Conservation (phyloP, 2,329 filamentous ascomycete species). For the Purpureocillium lavendulum region DNA sequence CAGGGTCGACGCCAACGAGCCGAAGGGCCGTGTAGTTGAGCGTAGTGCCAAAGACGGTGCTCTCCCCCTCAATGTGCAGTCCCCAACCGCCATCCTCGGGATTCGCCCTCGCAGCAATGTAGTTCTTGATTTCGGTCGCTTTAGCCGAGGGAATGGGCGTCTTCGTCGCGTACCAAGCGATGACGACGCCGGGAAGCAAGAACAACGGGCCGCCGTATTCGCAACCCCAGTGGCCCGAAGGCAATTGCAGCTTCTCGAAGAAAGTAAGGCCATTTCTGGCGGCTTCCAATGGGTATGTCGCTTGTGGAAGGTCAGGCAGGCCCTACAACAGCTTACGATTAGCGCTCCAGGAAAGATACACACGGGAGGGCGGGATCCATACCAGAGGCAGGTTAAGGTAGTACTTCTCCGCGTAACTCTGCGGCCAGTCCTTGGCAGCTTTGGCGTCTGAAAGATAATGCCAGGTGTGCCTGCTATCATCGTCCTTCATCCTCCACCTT, state of each 20-base stretch:
- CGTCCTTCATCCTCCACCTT: conserved; percentile 78
- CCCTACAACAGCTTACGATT: conserved; percentile 39
- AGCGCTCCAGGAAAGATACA: background rate
- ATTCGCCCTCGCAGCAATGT: conserved; percentile 77
- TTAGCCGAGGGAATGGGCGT: conserved; percentile 76
- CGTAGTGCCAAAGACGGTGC: conserved; percentile 79
- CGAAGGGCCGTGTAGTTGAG: conserved; percentile 82
- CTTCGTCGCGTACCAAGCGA: conserved; percentile 82
- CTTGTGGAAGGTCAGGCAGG: conserved; percentile 61
- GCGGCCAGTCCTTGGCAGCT: conserved; percentile 69
- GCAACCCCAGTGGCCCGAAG: conserved; percentile 89
- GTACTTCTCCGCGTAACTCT: conserved; percentile 83
- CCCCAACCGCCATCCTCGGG: conserved; percentile 95
- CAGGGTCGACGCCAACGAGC: conserved; percentile 72
- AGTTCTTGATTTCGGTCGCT: conserved; percentile 84
- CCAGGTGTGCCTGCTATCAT: conserved; percentile 85
- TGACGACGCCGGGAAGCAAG: conserved; percentile 74
- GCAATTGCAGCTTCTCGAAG: conserved; percentile 82
- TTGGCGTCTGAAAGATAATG: conserved; percentile 75
- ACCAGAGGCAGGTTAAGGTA: conserved; percentile 75
- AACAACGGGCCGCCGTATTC: conserved; percentile 99
- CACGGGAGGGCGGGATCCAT: conserved; percentile 13
- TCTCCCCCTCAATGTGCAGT: conserved; percentile 88
- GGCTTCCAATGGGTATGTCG: conserved; percentile 66
- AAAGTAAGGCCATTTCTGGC: conserved; percentile 79